Evolutionary conservation across 1,139 yeast genomes (phyloP), one percentile per base, ranked within the genome.

Genomic region (Kluyveromyces sp.): DNA sequence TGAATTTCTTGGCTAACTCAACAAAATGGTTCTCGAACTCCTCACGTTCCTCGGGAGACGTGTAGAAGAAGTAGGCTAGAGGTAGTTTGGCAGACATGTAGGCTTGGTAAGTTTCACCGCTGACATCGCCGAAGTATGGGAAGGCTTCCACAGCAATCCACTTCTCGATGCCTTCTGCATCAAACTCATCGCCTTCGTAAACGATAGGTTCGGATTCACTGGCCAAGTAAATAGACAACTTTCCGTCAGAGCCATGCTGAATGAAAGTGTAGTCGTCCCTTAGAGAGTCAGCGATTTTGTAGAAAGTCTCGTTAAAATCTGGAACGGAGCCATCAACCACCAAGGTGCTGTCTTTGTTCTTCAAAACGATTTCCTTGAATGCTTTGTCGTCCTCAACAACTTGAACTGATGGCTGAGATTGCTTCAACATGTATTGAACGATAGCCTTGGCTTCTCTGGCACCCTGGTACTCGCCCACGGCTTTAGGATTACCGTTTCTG

Each of bases 101-200:
- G 45, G 74, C 64, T 66, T 76, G 70, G 74, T 83, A 92, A 51
- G 95, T 83, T 48, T 77, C 74, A 54, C 95, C 92, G 60, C 81
- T 80, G 53, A 92, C 80, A 65, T 89, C 97, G 59, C 96, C 97
- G 59, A 92, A 83, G 61, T 77, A 75, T 48, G 98, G 97, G 61
- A 85, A 76, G 40, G 84, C 68, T 70, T 89, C 95, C 50, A 71
- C 69, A 48, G 71, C 68, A 55, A 86, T 67, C 68, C 87, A 88
- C 33, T 69, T 67, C 40, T 64, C 61, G 51, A 89, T 68, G 18
- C 52, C 42, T 6, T 55, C 59, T 20, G 58, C 65, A 39, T 67
- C 63, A 49, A 63, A 54, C 32, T 57, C 65, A 36, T 68, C 63
- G 42, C 70, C 71, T 28, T 65, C 57, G 57, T 65, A 72, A 35